These are phyloP conservation scores for Botrytis squamosa DNA, from an alignment of 2,329 filamentous ascomycete genomes.

Conservation along the genomic window DNA sequence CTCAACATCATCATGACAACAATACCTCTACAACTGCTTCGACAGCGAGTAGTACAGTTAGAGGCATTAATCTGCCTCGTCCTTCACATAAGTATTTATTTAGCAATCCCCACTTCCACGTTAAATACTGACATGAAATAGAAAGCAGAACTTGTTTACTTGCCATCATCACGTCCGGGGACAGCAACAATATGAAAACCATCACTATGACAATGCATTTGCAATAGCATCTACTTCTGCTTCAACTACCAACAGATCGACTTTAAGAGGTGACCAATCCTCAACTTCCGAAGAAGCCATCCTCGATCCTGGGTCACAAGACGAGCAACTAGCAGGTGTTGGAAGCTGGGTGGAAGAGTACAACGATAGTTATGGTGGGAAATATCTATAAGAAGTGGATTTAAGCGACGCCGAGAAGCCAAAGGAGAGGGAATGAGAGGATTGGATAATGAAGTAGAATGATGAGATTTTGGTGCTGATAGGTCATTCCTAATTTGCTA, in stretches of 20 bases:
- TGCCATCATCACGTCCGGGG: not conserved
- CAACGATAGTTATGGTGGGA: not conserved
- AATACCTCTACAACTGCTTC: not conserved
- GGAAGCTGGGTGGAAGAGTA: not conserved
- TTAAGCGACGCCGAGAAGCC: not conserved
- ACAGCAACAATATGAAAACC: not conserved
- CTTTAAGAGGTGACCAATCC: not conserved
- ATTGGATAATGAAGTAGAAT: not conserved
- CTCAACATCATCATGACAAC: not conserved
- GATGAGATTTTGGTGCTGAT: not conserved
- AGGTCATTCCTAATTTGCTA: not conserved
- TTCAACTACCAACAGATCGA: not conserved
- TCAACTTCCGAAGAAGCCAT: not conserved
- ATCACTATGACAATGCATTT: not conserved
- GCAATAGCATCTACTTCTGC: not conserved
- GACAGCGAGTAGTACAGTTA: not conserved
- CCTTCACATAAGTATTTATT: not conserved
- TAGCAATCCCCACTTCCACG: not conserved
- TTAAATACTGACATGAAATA: not conserved
- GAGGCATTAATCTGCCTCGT: not conserved
- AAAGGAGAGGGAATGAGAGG: not conserved
- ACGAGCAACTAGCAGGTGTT: not conserved
- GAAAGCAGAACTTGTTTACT: not conserved
- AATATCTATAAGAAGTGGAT: not conserved
- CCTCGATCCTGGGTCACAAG: not conserved